phyloP scores from a whole-genome alignment of 805 yeast genomes.

The Wickerhamomyces hampshirensis region DNA sequence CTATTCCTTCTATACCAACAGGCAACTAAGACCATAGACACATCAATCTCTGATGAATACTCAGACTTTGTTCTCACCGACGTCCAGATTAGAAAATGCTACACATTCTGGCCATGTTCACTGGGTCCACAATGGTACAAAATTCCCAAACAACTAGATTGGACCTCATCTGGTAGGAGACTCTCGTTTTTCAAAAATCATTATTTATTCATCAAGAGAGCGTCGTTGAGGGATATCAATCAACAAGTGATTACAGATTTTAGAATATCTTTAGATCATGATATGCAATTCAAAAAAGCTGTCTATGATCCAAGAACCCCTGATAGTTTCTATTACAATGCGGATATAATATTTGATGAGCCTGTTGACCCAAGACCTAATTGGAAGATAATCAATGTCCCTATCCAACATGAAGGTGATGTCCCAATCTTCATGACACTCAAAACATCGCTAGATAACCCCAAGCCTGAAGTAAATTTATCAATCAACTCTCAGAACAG shows the following conservation, averaged over 20 bases:
- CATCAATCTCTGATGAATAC: too few species aligned
- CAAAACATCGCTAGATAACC: conserved; percentile 12
- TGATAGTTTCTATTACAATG: conserved; percentile 16
- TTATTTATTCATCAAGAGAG: conserved; percentile 12
- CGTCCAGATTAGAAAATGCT: conserved; percentile 2
- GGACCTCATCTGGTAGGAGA: conserved; percentile 7
- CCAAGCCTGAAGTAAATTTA: conserved; percentile 7
- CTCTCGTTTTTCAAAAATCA: conserved; percentile 9
- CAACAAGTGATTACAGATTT: conserved; percentile 5
- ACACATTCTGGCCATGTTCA: not conserved
- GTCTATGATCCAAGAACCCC: conserved; percentile 9
- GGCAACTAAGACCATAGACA: too few species aligned
- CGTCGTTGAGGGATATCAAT: conserved; percentile 5
- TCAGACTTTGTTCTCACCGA: not conserved
- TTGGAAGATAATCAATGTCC: conserved; percentile 41
- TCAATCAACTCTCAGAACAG: conserved; percentile 36
- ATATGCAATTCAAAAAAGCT: conserved; percentile 47
- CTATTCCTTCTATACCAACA: too few species aligned
- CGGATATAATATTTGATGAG: conserved; percentile 68
- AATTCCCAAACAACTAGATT: conserved; percentile 5
- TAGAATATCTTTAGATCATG: conserved; percentile 4
- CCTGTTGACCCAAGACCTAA: conserved; percentile 73
- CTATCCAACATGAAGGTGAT: conserved; percentile 8
- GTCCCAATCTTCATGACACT: conserved; percentile 22
- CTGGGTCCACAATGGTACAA: conserved; percentile 2